Percentiles rank a stretch among this genome's conserved stretches.
These are phyloP conservation scores for Tuber indicum DNA, from an alignment of 495 filamentous ascomycete genomes.

Conservation along the genomic window DNA sequence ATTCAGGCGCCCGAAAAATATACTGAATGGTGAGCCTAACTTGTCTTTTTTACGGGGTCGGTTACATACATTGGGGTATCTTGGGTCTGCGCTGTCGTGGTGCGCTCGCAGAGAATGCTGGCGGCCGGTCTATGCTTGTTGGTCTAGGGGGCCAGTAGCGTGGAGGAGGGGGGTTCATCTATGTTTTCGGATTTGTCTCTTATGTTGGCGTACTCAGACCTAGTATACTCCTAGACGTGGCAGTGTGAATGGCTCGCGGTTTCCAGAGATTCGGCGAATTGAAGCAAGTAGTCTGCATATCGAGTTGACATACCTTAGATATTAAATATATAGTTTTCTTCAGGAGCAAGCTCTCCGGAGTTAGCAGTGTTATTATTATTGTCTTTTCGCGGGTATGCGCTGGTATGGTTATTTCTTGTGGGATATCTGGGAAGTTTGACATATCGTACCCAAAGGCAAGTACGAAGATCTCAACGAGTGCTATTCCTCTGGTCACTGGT, in stretches of 20 bases:
- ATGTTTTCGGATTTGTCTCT: not conserved
- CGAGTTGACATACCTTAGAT: not conserved
- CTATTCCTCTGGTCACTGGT: not conserved
- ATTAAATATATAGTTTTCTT: not conserved
- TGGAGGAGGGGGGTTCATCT: not conserved
- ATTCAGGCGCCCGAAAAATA: not conserved
- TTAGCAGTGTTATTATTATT: not conserved
- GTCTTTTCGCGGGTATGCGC: not conserved
- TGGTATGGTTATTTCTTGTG: not conserved
- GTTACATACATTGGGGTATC: not conserved
- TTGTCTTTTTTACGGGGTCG: not conserved
- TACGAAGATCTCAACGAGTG: not conserved
- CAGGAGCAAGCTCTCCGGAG: not conserved
- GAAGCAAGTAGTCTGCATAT: not conserved
- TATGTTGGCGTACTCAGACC: not conserved
- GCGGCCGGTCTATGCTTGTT: not conserved
- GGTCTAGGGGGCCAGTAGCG: not conserved
- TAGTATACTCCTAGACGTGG: not conserved
- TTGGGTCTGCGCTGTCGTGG: not conserved
- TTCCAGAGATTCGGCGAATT: not conserved
- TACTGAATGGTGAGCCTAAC: too few relatives aligned
- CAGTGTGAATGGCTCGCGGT: not conserved
- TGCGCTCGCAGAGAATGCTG: not conserved
- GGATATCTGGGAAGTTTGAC: not conserved
- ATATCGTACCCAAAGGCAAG: not conserved